A percentile compares a stretch with the other conserved stretches of the same genome.
These are phyloP conservation scores for Gracilaria vermiculophylla DNA, from an alignment of 23 red algal genomes.

Conservation along the genomic window DNA sequence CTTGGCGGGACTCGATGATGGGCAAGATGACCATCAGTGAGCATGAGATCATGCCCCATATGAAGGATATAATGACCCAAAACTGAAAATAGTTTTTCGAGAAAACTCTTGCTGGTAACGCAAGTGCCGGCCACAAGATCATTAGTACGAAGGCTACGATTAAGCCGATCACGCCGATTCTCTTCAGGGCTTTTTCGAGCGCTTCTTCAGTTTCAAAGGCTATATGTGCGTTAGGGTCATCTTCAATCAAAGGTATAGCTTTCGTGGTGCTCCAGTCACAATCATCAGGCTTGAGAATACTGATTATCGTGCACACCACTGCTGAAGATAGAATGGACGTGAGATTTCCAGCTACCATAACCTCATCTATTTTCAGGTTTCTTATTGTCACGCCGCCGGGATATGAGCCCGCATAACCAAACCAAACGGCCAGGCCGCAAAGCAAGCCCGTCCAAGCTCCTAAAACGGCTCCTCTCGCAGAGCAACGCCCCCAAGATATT, in stretches of 20 bases:
- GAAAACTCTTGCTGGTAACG: constrained; percentile 73
- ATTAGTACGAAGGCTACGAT: constrained; percentile 30
- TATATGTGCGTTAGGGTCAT: constrained; percentile 79
- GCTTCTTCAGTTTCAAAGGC: constrained; percentile 63
- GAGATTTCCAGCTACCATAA: constrained; percentile 78
- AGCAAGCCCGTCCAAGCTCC: constrained; percentile 60
- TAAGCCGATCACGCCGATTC: constrained; percentile 25
- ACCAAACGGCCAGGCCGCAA: constrained; percentile 56
- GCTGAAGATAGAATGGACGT: constrained; percentile 68
- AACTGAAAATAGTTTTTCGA: constrained; percentile 68
- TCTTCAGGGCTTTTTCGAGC: constrained; percentile 55
- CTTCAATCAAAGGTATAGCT: constrained; percentile 76
- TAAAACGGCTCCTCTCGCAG: constrained; percentile 26
- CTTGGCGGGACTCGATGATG: constrained; percentile 57
- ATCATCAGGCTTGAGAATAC: constrained; percentile 58
- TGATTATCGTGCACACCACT: constrained; percentile 55
- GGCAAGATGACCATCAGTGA: constrained; percentile 71
- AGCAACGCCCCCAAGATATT: constrained; percentile 64
- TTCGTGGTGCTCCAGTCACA: constrained; percentile 81
- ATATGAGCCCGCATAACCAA: constrained; percentile 58
- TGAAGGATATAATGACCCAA: constrained; percentile 70
- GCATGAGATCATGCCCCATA: constrained; percentile 80
- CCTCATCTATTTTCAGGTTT: constrained; percentile 29
- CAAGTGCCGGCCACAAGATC: constrained; percentile 69
- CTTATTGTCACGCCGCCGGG: constrained; percentile 55